Percentiles rank a stretch among this genome's conserved stretches.
These are phyloP conservation scores for Wickerhamiella brachini DNA, from an alignment of 805 yeast species.

Conservation along the genomic window DNA sequence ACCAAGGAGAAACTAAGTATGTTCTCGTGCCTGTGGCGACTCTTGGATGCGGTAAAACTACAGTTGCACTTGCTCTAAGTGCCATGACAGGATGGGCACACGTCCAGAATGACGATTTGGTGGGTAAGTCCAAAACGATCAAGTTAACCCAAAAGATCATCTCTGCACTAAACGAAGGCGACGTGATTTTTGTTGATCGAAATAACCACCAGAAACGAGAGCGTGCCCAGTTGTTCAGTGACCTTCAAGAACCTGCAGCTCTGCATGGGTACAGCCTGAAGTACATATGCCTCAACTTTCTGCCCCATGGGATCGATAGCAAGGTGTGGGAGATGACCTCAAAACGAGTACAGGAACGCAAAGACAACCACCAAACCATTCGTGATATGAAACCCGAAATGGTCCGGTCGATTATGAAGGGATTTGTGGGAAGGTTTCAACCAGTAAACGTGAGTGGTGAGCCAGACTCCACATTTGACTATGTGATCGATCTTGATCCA, in stretches of 20 bases:
- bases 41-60: constrained; percentile 91
- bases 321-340: constrained; percentile 40
- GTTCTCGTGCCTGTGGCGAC: constrained; percentile 76
- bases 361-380: constrained; percentile 82
- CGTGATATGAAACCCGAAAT: constrained; percentile 37
- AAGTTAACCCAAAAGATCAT: constrained; percentile 9
- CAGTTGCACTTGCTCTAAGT: constrained; percentile 49
- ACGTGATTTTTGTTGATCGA: constrained; percentile 61
- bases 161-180: constrained; percentile 25
- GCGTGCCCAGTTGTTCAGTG: constrained; percentile 49
- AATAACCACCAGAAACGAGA: constrained; percentile 68
- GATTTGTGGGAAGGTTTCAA: constrained; percentile 60
- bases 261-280: constrained; percentile 34
- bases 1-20: constrained; percentile 28
- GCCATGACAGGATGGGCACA: constrained; percentile 56
- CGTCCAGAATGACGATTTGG: constrained; percentile 69
- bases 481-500: constrained; percentile 40
- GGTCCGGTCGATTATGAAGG: constrained; percentile 52
- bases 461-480: constrained; percentile 61
- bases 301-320: constrained; percentile 28
- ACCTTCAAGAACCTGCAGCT: constrained; percentile 34
- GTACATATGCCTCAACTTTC: constrained; percentile 57
- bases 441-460: constrained; percentile 31
- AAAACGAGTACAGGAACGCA: constrained; percentile 50
- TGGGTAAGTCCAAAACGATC: constrained; percentile 15